Evolutionary conservation across 2,329 filamentous ascomycete genomes (phyloP).

Genomic region (Cytospora chrysosperma): DNA sequence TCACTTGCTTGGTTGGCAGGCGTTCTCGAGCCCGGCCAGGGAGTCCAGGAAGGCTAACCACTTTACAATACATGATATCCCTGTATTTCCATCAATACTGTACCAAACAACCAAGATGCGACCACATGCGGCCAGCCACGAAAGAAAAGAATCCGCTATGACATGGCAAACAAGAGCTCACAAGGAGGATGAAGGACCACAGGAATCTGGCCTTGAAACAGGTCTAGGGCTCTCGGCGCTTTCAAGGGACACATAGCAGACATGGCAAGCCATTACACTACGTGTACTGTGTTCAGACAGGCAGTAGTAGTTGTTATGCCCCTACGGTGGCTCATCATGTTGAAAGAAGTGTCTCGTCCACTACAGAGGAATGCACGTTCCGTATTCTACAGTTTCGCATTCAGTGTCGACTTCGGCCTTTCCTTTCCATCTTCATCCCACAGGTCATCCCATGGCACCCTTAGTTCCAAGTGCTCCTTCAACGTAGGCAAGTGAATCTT

Average conservation of each 20-base stretch:
- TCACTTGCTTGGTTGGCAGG: background rate
- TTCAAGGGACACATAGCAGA: background rate
- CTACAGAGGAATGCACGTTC: background rate
- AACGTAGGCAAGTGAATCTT: conserved; percentile 46
- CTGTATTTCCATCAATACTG: background rate
- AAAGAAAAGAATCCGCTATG: background rate
- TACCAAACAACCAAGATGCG: background rate
- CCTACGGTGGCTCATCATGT: background rate
- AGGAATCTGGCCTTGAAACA: background rate
- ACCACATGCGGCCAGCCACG: background rate
- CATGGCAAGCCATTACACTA: background rate
- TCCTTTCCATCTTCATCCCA: conserved; percentile 32
- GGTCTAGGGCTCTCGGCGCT: background rate
- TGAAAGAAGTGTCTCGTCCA: background rate
- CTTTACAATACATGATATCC: background rate
- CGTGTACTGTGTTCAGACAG: background rate
- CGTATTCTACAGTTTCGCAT: conserved; percentile 19
- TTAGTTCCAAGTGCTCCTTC: conserved; percentile 38
- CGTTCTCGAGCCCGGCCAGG: background rate
- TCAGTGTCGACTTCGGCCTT: conserved; percentile 21
- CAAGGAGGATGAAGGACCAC: background rate
- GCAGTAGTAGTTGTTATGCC: background rate
- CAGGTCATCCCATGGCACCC: conserved; percentile 44
- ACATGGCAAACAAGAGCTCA: background rate
- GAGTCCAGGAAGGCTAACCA: background rate